These are phyloP conservation scores for Fusarium setosum DNA, from an alignment of 2,329 filamentous ascomycete genomes.

Conservation along the genomic window DNA sequence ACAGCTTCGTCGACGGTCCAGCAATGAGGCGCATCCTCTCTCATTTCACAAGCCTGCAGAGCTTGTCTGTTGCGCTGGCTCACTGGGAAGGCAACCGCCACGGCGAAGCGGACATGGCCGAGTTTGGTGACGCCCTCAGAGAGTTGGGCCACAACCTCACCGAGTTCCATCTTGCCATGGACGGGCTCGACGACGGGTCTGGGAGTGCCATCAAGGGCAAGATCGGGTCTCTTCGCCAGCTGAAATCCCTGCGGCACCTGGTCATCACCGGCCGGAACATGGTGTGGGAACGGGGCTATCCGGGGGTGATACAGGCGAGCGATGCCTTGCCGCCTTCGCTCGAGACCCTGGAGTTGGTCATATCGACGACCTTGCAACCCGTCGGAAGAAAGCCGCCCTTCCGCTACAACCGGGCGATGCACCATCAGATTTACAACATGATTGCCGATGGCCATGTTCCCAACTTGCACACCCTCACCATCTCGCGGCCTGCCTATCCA, in stretches of 20 bases:
- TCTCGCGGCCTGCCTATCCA: too few species aligned
- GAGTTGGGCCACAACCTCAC: not conserved
- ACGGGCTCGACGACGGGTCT: not conserved
- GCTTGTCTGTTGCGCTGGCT: not conserved
- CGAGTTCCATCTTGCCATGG: not conserved
- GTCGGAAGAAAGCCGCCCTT: slow-evolving; percentile 2
- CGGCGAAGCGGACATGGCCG: not conserved
- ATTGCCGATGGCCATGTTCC: too few species aligned
- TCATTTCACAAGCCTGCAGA: not conserved
- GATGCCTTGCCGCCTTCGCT: slow-evolving; percentile 2
- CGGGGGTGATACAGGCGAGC: not conserved
- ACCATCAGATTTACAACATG: too few species aligned
- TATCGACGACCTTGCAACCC: slow-evolving; percentile 6
- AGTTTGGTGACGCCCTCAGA: not conserved
- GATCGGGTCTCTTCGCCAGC: not conserved
- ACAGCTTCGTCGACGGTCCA: not conserved
- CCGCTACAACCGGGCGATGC: too few species aligned
- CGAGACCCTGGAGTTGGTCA: not conserved
- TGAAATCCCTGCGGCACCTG: not conserved
- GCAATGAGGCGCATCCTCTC: not conserved
- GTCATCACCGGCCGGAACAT: not conserved
- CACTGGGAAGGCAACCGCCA: too few species aligned
- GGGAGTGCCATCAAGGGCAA: too few species aligned
- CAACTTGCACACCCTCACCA: too few species aligned
- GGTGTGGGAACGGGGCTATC: not conserved